Base-by-base conservation (phyloP, 1,284 basidiomycete genomes). In the Erythrobasidium hasegawianum region DNA sequence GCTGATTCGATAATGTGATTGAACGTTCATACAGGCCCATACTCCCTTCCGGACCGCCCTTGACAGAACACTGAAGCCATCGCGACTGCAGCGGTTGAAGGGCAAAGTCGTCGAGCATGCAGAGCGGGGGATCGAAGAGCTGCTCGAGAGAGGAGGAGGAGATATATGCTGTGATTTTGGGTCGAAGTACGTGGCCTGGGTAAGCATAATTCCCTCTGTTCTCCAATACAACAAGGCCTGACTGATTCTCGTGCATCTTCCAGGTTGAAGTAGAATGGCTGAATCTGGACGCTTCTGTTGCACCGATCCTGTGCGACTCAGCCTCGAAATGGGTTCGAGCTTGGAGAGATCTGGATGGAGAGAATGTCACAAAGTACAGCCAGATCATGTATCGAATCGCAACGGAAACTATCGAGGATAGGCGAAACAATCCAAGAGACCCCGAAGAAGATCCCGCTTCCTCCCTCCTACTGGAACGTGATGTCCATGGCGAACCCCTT, bases 51-150 rank as follows among this genome's bases (percentile, higher is more conserved):
- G 61, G 8, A 16, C 22, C 2, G 67, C 67, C 4, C 67, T 68
- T 13, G 67, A 68, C 16, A 22, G 61, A 8, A 68, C 67, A 1
- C 26, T 68, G 13, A 64, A 64, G 49, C 67, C 67, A 4, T n/a
- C 54, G 7, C 67, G 67, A 0, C 24, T 68, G 1, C 2, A 16
- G 20, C 1, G 52, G 3, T 27, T 68, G 5, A 39, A 54, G 10
- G 16, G 9, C 1, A 38, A 22, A 11, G 49, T 68, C 5, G 56
- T 52, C 16, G 49, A 40, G 16, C 45, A 54, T 18, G 59, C 64
- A 5, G 50, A 40, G 27, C 16, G 4, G 3, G 64, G 59, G 40
- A 14, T 59, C 11, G 18, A 29, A 27, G 22, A 33, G 26, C 40
- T 59, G 38, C 26, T 68, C 13, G 26, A 33, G 16, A 43, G 14